Conservation (phyloP, 2,329 filamentous ascomycete genomes). For the Clathrospora elynae region DNA sequence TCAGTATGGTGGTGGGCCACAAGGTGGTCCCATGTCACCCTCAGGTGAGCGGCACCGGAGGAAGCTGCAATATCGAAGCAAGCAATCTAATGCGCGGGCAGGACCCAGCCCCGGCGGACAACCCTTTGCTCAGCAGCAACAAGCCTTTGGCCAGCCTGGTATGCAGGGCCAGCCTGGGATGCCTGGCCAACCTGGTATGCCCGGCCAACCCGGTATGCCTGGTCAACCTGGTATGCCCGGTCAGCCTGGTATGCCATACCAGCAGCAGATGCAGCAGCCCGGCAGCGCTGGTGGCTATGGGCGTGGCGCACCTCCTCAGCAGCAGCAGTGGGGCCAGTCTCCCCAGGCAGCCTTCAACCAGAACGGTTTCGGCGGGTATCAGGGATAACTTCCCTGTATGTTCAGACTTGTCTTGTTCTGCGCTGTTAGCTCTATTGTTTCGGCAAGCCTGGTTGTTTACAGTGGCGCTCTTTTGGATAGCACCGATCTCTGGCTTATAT, state of each 20-base stretch:
- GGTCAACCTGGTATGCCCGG: too few relatives aligned
- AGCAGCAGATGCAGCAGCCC: constrained; percentile 54
- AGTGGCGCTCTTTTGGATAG: constrained; percentile 47
- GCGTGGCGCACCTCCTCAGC: constrained; percentile 68
- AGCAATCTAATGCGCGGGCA: constrained; percentile 49
- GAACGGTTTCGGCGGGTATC: constrained; percentile 65
- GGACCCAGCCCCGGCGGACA: constrained; percentile 65
- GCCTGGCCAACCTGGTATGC: too few relatives aligned
- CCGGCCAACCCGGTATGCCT: too few relatives aligned
- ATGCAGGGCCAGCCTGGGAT: constrained; percentile 54
- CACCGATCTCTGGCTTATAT: constrained; percentile 37
- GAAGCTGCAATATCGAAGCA: constrained; percentile 44
- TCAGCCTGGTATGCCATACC: constrained; percentile 58
- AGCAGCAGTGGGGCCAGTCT: constrained; percentile 60
- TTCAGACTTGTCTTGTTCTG: constrained; percentile 34
- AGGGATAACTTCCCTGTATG: constrained; percentile 53
- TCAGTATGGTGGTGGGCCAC: constrained; percentile 78
- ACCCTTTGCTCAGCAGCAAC: constrained; percentile 60
- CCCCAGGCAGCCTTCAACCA: constrained; percentile 53
- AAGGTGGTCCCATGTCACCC: constrained; percentile 61
- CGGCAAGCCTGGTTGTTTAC: constrained; percentile 44
- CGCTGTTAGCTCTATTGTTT: constrained; percentile 38
- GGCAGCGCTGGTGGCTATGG: constrained; percentile 82
- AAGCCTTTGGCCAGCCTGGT: constrained; percentile 67
- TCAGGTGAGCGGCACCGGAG: constrained; percentile 54